Evolutionary conservation across 2,329 filamentous ascomycete genomes (phyloP), one percentile per base, ranked within the genome.

Genomic region (Cladophialophora psammophila): DNA sequence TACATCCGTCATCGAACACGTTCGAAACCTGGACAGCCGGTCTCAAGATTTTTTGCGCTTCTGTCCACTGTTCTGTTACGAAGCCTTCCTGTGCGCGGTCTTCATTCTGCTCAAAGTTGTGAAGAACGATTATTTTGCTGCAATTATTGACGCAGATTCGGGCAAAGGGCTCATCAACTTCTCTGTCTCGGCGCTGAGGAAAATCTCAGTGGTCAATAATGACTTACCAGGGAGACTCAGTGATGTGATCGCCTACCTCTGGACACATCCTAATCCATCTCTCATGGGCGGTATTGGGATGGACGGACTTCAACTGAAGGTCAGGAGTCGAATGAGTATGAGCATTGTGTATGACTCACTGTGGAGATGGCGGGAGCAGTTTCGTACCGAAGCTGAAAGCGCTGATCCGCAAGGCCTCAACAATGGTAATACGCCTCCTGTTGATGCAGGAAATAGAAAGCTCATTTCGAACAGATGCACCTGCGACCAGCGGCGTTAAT

Each of bases 361-460:
- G 31, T 89, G 87, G 87, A 82, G 87, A 58, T 90, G 88, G 88
- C 82, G 87, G 90, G 90, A 54, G 85, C 90, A 74, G 90, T 90
- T 60, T 68, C 63, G 57, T 32, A 32, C 32, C 18, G 57, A 65
- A 55, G 50, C n/a, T 8, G 57, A 60, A 50, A 35, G 13, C 15
- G 40, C 26, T 12, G 6, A 32, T 8, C n/a, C 38, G 26, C 20
- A 48, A 60, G 26, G 34, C 7, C 38, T 60, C 6, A 31, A 35
- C 57, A 60, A 32, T 26, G 57, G 57, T 60, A 34, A 60, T 18
- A 15, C n/a, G 15, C 15, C 38, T n/a, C 20, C 53, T 7, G 26
- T 48, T 35, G 4, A 12, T 20, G 3, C 9, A 50, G 35, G 40
- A 26, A n/a, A 2, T 50, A 6, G n/a, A 18, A 5, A 5, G 42